These are phyloP conservation scores for Grosmannia huntii DNA, from an alignment of 2,329 filamentous ascomycete species.

Conservation along the genomic window DNA sequence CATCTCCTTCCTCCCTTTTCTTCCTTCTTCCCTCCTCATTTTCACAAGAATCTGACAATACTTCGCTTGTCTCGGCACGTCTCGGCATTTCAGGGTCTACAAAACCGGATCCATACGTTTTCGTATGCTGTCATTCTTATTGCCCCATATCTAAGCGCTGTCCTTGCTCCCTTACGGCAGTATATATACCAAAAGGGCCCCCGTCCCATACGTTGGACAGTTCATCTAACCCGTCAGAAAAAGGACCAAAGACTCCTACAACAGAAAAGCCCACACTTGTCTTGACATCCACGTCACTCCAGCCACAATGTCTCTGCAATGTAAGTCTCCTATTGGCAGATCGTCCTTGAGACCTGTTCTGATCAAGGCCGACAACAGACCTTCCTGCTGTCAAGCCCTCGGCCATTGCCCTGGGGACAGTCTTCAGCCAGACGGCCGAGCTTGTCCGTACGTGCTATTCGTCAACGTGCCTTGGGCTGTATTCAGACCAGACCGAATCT, in stretches of 20 bases:
- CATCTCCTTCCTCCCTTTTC: background rate
- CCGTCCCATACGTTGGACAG: no score
- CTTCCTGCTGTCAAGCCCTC: slow-evolving; percentile 83
- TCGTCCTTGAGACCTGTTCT: background rate
- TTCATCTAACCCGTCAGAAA: background rate
- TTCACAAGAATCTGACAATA: background rate
- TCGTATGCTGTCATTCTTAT: background rate
- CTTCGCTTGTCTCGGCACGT: background rate
- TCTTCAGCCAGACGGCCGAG: slow-evolving; percentile 90
- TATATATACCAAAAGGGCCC: background rate
- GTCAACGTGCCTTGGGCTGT: background rate
- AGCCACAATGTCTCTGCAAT: slow-evolving; percentile 44
- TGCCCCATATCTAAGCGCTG: background rate
- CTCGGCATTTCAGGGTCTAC: background rate
- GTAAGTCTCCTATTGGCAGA: slow-evolving; percentile 26
- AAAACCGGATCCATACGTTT: background rate
- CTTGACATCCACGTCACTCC: slow-evolving; percentile 8
- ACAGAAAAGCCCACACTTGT: background rate
- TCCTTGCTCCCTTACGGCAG: background rate
- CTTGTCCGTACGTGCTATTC: slow-evolving; percentile 40
- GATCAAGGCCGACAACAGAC: slow-evolving; percentile 24
- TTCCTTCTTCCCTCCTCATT: background rate
- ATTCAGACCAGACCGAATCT: background rate
- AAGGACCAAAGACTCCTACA: background rate
- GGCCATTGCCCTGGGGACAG: slow-evolving; percentile 87